These are phyloP conservation scores for Vitis labrusca DNA, from an alignment of 164 flowering plant genomes.

Conservation along the genomic window DNA sequence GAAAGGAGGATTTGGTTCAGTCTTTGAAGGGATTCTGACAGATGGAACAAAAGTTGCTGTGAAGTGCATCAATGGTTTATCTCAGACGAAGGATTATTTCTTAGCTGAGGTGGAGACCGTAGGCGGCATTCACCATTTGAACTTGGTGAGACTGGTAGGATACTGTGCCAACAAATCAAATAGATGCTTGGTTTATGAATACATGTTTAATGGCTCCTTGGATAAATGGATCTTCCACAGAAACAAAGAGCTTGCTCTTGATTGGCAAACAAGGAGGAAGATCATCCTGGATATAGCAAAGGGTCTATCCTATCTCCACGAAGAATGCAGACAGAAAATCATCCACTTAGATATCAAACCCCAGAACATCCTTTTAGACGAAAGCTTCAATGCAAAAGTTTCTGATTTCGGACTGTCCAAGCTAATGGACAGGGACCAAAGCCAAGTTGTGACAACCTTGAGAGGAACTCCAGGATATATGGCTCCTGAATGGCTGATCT, in stretches of 20 bases:
- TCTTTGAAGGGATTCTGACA: not conserved
- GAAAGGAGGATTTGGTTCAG: not conserved
- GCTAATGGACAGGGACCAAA: too few species aligned
- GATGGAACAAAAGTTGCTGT: not conserved
- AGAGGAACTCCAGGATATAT: too few species aligned
- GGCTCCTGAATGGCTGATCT: too few species aligned
- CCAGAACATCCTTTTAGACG: not conserved
- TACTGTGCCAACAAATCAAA: not conserved
- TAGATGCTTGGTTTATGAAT: not conserved
- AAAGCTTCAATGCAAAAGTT: not conserved
- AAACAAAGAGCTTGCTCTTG: not conserved
- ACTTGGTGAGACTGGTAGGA: not conserved
- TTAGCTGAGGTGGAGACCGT: not conserved
- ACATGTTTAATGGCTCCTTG: not conserved
- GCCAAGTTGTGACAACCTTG: too few species aligned
- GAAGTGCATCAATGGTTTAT: not conserved
- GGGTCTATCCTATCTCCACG: too few species aligned
- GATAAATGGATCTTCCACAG: too few species aligned
- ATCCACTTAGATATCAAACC: too few species aligned
- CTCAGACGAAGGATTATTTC: not conserved
- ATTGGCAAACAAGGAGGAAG: not conserved
- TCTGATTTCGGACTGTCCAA: too few species aligned
- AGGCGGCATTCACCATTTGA: not conserved
- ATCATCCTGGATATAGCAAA: not conserved
- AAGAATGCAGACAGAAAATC: too few species aligned